Evolutionary conservation across 345 rosid species (phyloP), one percentile per base, ranked within the genome.

Genomic region (Citrus trifoliata): DNA sequence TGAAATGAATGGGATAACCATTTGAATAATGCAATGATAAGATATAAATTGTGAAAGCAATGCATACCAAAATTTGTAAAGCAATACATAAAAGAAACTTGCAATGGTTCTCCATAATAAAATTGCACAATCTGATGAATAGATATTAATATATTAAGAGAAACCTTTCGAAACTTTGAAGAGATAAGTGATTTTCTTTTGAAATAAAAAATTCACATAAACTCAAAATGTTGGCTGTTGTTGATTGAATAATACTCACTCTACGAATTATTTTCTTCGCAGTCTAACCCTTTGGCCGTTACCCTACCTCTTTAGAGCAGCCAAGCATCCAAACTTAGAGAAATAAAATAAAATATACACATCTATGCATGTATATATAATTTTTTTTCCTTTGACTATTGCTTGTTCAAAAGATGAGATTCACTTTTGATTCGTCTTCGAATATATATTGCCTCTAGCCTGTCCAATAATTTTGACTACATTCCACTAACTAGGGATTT

Each of bases 271-370:
- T 18, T 74, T 60, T 61, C 38, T 16, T 18, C 27, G 28, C 38
- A 63, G 25, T 62, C 12, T 42, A 42, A 48, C 69, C 32, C 51
- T 56, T 32, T 27, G 25, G 3, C 19, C 5, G 14, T n/a, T 7
- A 27, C 42, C n/a, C 30, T 51, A 63, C 70, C 82, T 85, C 87
- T 78, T 71, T 55, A 35, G 76, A 55, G 46, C 37, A 73, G 51
- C 70, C 67, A 82, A 85, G 81, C 76, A 78, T 40, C 82, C 78
- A 67, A 72, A 30, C 22, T 55, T 12, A 6, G 10, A 75, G 32
- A 37, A 66, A 48, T 32, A 66, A 53, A 66, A 66, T 46, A 46
- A 28, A 63, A 27, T 63, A 14, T 28, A 46, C 51, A 61, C 7
- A 7, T 21, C 4, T 0, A 38, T 38, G 10, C 10, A 38, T 12